Evolutionary conservation across 2,329 filamentous ascomycete genomes (phyloP), one percentile per base, ranked within the genome.

Genomic region (Phaeosphaeria sp.): DNA sequence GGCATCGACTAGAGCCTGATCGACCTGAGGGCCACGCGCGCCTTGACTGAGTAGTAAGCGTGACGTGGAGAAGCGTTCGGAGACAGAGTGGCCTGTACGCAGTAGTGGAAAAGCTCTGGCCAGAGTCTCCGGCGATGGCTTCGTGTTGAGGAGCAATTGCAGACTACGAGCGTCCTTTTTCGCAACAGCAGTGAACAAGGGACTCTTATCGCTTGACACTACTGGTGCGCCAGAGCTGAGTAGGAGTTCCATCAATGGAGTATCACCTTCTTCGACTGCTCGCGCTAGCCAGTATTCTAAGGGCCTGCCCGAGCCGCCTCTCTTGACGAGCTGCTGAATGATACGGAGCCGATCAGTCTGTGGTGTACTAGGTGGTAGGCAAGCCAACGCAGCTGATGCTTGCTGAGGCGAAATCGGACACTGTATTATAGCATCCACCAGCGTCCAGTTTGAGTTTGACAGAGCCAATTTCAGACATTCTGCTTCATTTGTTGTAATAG

Each of bases 401-500:
- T 75, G 67, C n/a, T 60, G 60, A 15, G 67, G 56, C 17, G 69
- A 63, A 3, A 77, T 58, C 1, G 66, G 53, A 0, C 66, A 67
- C 13, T 65, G 40, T 0, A 77, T 58, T 6, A 77, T 71, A 0
- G 60, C 59, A 43, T 74, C 65, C 11, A 63, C 63, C 6, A 77
- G 47, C 11, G 27, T 39, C 73, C 73, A 77, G 46, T 74, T 75
- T 2, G 61, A 62, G 24, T 72, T 69, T 2, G 55, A 55, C 17
- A 75, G 53, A 3, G 73, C 70, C 43, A 65, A 60, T 44, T 57
- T 62, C 2, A 77, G 57, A 51, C 70, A 74, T 51, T 76, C 71
- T 2, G 71, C 71, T 36, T 71, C 67, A 20, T 75, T 72, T 7
- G 64, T 52, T 8, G 59, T 53, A 13, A 71, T 71, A 1, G 73